Conservation (phyloP, 805 yeast genomes). For the Candida vartiovaarae region DNA sequence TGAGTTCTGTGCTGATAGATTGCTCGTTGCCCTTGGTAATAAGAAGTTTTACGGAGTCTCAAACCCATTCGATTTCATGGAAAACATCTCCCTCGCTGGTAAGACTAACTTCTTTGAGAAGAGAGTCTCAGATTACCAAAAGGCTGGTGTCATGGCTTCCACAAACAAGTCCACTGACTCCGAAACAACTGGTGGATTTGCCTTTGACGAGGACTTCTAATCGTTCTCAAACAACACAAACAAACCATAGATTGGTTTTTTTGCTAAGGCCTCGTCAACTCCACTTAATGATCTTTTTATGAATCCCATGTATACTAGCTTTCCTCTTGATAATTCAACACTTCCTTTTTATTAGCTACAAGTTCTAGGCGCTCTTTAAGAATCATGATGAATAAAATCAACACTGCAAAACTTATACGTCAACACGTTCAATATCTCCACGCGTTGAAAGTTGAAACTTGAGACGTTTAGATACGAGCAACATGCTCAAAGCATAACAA, state of each 20-base stretch:
- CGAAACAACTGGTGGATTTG: conserved; percentile 48
- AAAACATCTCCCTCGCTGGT: conserved; percentile 96
- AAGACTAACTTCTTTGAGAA: conserved; percentile 98
- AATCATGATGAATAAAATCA: no score
- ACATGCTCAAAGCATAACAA: no score
- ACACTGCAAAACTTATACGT: no score
- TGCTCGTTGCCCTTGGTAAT: conserved; percentile 86
- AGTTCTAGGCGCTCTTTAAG: no score
- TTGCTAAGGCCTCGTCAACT: neutral
- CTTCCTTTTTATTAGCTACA: no score
- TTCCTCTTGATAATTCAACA: no score
- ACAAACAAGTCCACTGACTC: conserved; percentile 39
- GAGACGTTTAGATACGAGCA: no score
- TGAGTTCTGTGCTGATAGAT: conserved; percentile 95
- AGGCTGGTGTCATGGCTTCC: conserved; percentile 97
- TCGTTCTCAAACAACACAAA: neutral
- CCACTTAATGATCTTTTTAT: neutral
- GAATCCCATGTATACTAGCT: no score
- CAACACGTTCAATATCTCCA: no score
- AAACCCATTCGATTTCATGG: conserved; percentile 98
- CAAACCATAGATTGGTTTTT: no score
- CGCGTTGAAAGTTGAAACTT: no score
- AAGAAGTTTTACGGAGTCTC: conserved; percentile 78
- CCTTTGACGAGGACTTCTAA: conserved; percentile 92
- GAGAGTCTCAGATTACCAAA: conserved; percentile 97